Base-by-base conservation (phyloP, 495 filamentous ascomycete genomes). In the Aspergillus leporis region DNA sequence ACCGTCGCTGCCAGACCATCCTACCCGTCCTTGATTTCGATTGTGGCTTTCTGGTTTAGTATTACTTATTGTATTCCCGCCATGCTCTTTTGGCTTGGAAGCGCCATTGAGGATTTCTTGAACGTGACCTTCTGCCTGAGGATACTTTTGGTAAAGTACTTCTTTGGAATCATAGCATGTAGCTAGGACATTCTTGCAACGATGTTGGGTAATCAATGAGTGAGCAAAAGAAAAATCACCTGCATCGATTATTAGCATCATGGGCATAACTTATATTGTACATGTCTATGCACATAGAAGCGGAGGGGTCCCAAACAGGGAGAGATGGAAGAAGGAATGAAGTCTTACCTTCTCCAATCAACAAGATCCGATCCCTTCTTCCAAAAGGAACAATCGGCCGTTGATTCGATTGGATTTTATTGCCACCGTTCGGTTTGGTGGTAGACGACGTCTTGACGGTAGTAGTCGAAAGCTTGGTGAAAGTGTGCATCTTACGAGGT, bases 211-310 rank as follows among this genome's bases (percentile, higher is more conserved):
- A 57, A 88, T 80, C 14, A 98, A 78, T 0, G 89, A 90, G 58
- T 81, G 83, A 18, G 92, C 85, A 71, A 97, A 97, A 55, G 90
- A 93, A 69, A 98, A 92, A 69, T 98, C 93, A 28, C 85, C 82
- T 84, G 40, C 9, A 51, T 41, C 10, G 16, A 6, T 31, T 55
- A 50, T 74, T 61, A 66, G 64, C 53, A 36, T 48, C 16, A 19
- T 21, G 21, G 49, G 32, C 43, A 22, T 62, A 28, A 28, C 23
- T 14, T n/a, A 41, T 16, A 57, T 53, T 21, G 55, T 43, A 22
- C 52, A 60, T 36, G 18, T n/a, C 13, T 21, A 52, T 51, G 38
- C 16, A 18, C 3, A 5, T 0, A 2, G 10, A n/a, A 16, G 38
- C 5, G 2, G 38, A 41, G 13, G n/a, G 16, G 12, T 18, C 38